Evolutionary conservation across 805 yeast species (phyloP).

Genomic region (Candida ovalis): DNA sequence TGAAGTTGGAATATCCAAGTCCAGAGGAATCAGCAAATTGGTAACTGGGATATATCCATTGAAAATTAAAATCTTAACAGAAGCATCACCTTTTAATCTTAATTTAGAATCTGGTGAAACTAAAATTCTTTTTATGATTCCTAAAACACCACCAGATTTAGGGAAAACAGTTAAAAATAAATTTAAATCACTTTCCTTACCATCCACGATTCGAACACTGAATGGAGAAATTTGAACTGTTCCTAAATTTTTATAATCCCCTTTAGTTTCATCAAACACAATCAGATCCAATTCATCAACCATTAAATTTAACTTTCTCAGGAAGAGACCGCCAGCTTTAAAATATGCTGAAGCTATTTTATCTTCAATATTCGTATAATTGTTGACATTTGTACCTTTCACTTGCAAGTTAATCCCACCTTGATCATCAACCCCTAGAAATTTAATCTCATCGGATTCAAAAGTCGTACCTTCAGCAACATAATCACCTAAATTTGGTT

Average conservation of each 20-base stretch:
- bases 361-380: conserved; percentile 31
- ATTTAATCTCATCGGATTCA: conserved; percentile 28
- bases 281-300: conserved; percentile 30
- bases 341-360: conserved; percentile 24
- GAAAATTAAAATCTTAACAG: conserved; percentile 28
- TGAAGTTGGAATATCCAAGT: conserved; percentile 26
- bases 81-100: conserved; percentile 33
- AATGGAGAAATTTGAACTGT: conserved; percentile 32
- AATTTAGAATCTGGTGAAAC: conserved; percentile 29
- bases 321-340: conserved; percentile 30
- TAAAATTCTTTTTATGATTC: conserved; percentile 31
- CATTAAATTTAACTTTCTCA: conserved; percentile 28
- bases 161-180: conserved; percentile 32
- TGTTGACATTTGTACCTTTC: conserved; percentile 28
- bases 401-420: conserved; percentile 33
- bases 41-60: conserved; percentile 33
- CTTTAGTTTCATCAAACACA: conserved; percentile 22
- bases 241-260: conserved; percentile 29
- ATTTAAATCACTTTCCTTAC: conserved; percentile 23
- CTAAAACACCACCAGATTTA: conserved; percentile 29
- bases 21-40: conserved; percentile 28
- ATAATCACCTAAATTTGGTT: conserved; percentile 29
- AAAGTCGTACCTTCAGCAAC: conserved; percentile 31
- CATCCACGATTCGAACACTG: conserved; percentile 29
- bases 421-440: conserved; percentile 29